These are phyloP conservation scores for Mycena epipterygia DNA, from an alignment of 768 basidiomycete genomes.

Conservation along the genomic window DNA sequence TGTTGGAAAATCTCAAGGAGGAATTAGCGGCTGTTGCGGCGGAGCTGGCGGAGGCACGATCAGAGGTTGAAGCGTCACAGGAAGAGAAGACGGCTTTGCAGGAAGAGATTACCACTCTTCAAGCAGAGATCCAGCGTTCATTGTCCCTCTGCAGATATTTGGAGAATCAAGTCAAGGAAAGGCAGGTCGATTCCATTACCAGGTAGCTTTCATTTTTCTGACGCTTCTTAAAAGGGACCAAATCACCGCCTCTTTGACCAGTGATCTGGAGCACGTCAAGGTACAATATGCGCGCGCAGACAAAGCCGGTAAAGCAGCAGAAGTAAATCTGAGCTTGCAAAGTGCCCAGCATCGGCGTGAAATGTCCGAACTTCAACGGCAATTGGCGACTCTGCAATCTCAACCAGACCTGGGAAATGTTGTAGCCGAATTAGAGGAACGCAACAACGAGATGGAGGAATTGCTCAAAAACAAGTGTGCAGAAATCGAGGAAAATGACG, in stretches of 20 bases:
- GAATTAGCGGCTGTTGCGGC: conserved; percentile 52
- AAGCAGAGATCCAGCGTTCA: conserved; percentile 75
- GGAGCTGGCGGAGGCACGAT: conserved; percentile 58
- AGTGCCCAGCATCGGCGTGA: conserved; percentile 77
- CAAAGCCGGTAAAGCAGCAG: conserved; percentile 70
- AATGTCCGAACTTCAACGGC: conserved; percentile 67
- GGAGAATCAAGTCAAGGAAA: conserved; percentile 74
- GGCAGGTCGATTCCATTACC: conserved; percentile 53
- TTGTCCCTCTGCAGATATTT: conserved; percentile 72
- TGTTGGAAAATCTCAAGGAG: conserved; percentile 50
- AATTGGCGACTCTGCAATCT: conserved; percentile 65
- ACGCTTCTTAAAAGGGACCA: conserved; percentile 58
- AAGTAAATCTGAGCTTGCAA: conserved; percentile 76
- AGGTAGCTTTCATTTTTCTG: conserved; percentile 18
- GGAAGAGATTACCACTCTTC: conserved; percentile 67
- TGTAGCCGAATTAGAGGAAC: conserved; percentile 74
- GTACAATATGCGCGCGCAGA: conserved; percentile 66
- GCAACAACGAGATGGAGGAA: conserved; percentile 83
- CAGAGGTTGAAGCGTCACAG: conserved; percentile 52
- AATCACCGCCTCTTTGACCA: conserved; percentile 53
- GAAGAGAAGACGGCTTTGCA: conserved; percentile 68
- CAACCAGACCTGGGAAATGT: conserved; percentile 68
- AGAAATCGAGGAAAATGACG: conserved; percentile 90
- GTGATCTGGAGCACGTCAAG: conserved; percentile 57
- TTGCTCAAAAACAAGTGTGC: conserved; percentile 75